Evolutionary conservation across 176 grass and related monocot genomes (phyloP), one percentile per base, ranked within the genome.

Genomic region (Poa annua): DNA sequence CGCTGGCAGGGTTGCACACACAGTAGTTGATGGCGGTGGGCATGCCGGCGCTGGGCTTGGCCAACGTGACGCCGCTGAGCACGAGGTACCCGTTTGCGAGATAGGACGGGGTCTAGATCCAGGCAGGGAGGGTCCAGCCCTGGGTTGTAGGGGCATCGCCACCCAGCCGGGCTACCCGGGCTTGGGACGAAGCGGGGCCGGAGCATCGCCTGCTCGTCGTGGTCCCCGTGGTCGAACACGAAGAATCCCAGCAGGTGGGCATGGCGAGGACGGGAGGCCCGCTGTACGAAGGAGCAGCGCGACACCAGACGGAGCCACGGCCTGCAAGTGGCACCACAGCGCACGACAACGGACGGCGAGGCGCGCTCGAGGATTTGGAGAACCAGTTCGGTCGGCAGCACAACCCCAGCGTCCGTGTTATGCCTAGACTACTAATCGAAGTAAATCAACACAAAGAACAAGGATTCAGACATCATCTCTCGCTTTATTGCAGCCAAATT

Each of bases 11-110:
- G 66, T 70, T 70, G 66, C 66, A 70, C 38, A 70, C 38, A 11
- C 35, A 44, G 66, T 70, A 70, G 66, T 44, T 44, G 66, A 70
- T 70, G 66, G 66, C 38, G 66, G 66, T 41, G 20, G 60, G 56
- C 9, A 7, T 13, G 56, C 3, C 1, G 38, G 4, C 38, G 66
- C 20, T 11, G 38, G 38, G 38, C 20, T 44, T 44, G 66, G 66
- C 66, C 36, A 69, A 10, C 8, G 66, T 0, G 34, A 69, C 66
- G 66, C 66, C 38, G 38, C 38, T 6, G 20, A 70, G 66, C 20
- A 70, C 38, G 11, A 70, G 36, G 66, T 45, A 22, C 2, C 66
- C 38, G n/a, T 68, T n/a, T 68, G 65, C 65, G 65, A 12, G 35
- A 68, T 34, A 68, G 66, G 66, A 44, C 38, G 38, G 38, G 66